Evolutionary conservation across 2,329 filamentous ascomycete genomes (phyloP), one percentile per base, ranked within the genome.

Genomic region (Fusarium fujikuroi): DNA sequence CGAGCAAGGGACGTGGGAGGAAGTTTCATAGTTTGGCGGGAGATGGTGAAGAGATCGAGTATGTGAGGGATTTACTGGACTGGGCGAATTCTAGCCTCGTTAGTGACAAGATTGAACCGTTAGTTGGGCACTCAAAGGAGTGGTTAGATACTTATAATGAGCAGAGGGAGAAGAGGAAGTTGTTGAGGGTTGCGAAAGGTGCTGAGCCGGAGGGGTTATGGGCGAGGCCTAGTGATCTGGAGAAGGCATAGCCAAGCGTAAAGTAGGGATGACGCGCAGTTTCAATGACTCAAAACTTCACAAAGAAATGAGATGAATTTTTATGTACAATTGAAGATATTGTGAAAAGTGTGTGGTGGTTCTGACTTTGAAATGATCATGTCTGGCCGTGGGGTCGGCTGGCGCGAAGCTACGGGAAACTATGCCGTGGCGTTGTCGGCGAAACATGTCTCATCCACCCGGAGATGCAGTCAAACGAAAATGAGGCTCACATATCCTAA

Each of bases 21-120:
- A 67, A 74, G 7, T 79, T 79, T 36, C 77, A 79, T 32, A 79
- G 77, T 37, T 43, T 79, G 30, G 73, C 70, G 0, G 72, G 63
- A 0, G 66, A 75, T 7, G 77, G 75, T 1, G 60, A 70, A 2
- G 77, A 79, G 43, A 43, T 78, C 2, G 66, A 36, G 3, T 79
- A 79, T 36, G 72, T 79, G 7, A 66, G 70, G 28, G 69, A 77
- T 34, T 37, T 79, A 8, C 28, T 77, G 7, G 47, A 62, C 14
- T 79, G 74, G 75, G 73, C 67, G 3, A 77, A 79, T 36, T 54
- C 60, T 3, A 71, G 37, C 21, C 52, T 66, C 3, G 56, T 72
- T 3, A 40, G 64, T n/a, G 12, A 60, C 3, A 15, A 63, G 3
- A 39, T 57, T 5, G 57, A 75, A 14, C 75, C 71, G 0, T 7